phyloP scores from a whole-genome alignment of 2,329 filamentous ascomycete genomes.

The Fusarium buxicola region DNA sequence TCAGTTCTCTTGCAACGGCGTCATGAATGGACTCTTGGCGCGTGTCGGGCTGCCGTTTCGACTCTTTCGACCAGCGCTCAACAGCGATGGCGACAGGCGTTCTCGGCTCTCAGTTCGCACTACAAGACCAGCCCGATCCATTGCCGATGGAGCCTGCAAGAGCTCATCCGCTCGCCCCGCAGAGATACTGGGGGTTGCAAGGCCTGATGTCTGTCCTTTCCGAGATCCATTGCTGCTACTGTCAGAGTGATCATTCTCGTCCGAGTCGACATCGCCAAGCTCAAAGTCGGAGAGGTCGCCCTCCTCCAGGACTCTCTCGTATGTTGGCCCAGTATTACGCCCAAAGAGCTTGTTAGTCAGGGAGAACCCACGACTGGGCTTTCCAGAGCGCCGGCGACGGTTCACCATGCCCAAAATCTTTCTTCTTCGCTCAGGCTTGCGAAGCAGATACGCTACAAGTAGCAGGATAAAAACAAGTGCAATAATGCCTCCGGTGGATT shows the following conservation, averaged over 20 bases:
- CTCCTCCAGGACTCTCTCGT: constrained; percentile 89
- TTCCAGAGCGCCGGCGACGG: constrained; percentile 49
- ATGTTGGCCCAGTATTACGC: constrained; percentile 63
- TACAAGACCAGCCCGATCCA: constrained; percentile 78
- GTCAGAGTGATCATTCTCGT: constrained; percentile 73
- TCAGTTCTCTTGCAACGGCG: constrained; percentile 59
- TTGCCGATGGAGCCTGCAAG: constrained; percentile 55
- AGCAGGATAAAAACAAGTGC: constrained; percentile 81
- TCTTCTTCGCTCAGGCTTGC: constrained; percentile 79
- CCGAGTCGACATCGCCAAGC: constrained; percentile 73
- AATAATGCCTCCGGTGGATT: constrained; percentile 78
- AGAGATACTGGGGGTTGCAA: constrained; percentile 74
- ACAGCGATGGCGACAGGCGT: constrained; percentile 69
- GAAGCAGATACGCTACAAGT: constrained; percentile 77
- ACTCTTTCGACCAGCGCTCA: constrained; percentile 68
- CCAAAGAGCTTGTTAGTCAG: constrained; percentile 75
- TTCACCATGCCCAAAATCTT: constrained; percentile 46
- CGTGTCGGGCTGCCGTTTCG: constrained; percentile 68
- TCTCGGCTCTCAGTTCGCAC: constrained; percentile 89
- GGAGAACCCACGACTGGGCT: constrained; percentile 62
- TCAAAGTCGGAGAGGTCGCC: constrained; percentile 82
- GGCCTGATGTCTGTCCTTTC: constrained; percentile 71
- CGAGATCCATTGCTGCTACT: constrained; percentile 67
- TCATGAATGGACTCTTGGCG: constrained; percentile 68
- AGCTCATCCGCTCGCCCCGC: constrained; percentile 63